Evolutionary conservation across 2,329 filamentous ascomycete genomes (phyloP), one percentile per base, ranked within the genome.

Genomic region (Lithohypha guttulata): DNA sequence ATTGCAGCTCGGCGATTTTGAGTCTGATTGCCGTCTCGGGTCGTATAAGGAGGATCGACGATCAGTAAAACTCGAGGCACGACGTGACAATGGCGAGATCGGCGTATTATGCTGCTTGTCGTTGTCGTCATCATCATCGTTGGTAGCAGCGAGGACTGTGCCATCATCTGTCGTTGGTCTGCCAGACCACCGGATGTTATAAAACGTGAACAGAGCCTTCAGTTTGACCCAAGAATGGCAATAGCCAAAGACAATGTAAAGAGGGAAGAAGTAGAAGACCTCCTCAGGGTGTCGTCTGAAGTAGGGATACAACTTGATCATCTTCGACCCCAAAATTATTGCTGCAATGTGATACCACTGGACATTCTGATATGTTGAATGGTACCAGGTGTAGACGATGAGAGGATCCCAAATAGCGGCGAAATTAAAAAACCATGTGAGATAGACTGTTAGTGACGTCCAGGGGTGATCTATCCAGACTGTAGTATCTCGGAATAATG

Each of bases 201-300:
- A 69, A 34, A 72, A 68, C 0, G 75, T 80, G 3, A 73, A 37
- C 15, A 71, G 35, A 0, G 72, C 71, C 49, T 65, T 72, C 0
- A 77, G 19, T 58, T 78, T 79, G 47, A 79, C 63, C 2, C 73
- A 50, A 18, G 68, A 68, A 52, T 80, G 75, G 25, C 61, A 54
- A 48, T 78, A 81, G 1, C 62, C 69, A 51, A 79, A 81, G 0
- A 62, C 7, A 10, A 78, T 50, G 30, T 71, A 68, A 0, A 52
- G 57, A 0, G 69, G 65, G 1, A 79, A 56, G 41, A 70, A 65
- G 0, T 58, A 34, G 2, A 75, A 44, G 4, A 10, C 4, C 51
- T 81, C 75, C 1, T 51, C 41, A 0, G 74, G 75, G 44, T 77
- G 44, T 0, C 61, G 62, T 3, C 50, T 39, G 44, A 76, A 70